Conservation (phyloP, 1,139 yeast genomes). For the Protomyces inouyei region DNA sequence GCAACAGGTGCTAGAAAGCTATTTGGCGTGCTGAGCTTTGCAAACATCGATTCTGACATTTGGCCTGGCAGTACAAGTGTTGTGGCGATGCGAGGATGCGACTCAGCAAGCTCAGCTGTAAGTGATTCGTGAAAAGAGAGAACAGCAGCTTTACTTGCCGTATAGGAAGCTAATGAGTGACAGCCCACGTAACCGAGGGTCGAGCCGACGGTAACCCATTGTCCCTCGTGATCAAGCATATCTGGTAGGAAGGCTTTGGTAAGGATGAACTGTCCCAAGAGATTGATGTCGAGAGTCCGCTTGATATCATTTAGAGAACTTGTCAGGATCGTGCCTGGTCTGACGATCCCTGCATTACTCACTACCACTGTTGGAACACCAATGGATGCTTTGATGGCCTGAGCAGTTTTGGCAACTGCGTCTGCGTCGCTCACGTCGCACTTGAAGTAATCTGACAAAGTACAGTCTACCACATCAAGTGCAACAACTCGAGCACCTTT, state of each 20-base stretch:
- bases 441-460: slow-evolving; percentile 48
- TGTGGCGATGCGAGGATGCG: slow-evolving; percentile 60
- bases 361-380: slow-evolving; percentile 64
- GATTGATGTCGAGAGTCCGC: slow-evolving; percentile 57
- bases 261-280: slow-evolving; percentile 64
- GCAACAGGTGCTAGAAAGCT: slow-evolving; percentile 73
- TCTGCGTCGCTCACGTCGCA: slow-evolving; percentile 63
- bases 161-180: slow-evolving; percentile 53
- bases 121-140: slow-evolving; percentile 79
- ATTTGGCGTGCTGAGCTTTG: slow-evolving; percentile 66
- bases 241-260: slow-evolving; percentile 65
- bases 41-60: slow-evolving; percentile 65
- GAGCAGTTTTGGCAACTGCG: slow-evolving; percentile 42
- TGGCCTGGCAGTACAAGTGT: slow-evolving; percentile 85
- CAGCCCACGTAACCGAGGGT: slow-evolving; percentile 57
- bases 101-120: slow-evolving; percentile 62
- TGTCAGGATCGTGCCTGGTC: slow-evolving; percentile 54
- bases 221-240: slow-evolving; percentile 67
- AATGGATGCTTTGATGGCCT: slow-evolving; percentile 37
- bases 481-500: slow-evolving; percentile 53
- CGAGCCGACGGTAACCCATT: slow-evolving; percentile 73
- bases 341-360: slow-evolving; percentile 73
- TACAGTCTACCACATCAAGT: slow-evolving; percentile 49
- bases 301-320: slow-evolving; percentile 43
- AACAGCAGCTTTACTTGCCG: slow-evolving; percentile 83